Evolutionary conservation across 805 yeast genomes (phyloP).

Genomic region (Martiniozyma abietophila): DNA sequence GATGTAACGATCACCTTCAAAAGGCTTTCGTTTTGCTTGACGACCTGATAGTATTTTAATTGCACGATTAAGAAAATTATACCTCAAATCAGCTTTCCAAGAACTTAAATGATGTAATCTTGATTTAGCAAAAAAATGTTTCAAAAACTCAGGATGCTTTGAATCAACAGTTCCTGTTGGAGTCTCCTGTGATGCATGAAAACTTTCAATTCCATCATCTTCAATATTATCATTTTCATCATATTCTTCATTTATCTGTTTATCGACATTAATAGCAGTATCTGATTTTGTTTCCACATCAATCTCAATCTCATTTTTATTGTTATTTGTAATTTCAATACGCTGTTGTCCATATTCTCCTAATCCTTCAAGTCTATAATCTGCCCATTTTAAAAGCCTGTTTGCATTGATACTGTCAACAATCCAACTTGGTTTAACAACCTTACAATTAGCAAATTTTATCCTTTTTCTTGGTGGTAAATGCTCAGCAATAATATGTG

Average conservation of each 20-base stretch:
- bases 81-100: constrained; percentile 71
- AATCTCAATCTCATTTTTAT: background rate
- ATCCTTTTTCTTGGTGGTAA: constrained; percentile 67
- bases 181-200: constrained; percentile 8
- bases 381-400: constrained; percentile 57
- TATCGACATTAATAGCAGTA: background rate
- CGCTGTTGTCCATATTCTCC: constrained; percentile 45
- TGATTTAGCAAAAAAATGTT: constrained; percentile 67
- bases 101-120: constrained; percentile 81
- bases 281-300: constrained; percentile 7
- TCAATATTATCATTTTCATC: constrained; percentile 8
- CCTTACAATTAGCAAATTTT: constrained; percentile 59
- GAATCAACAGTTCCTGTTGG: constrained; percentile 37
- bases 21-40: background rate
- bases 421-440: constrained; percentile 80
- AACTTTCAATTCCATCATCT: constrained; percentile 7
- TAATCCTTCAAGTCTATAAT: constrained; percentile 36
- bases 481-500: constrained; percentile 76
- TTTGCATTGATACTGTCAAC: constrained; percentile 46
- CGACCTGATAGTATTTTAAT: constrained; percentile 18
- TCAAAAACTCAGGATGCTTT: constrained; percentile 65
- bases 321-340: constrained; percentile 19
- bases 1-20: constrained; percentile 26
- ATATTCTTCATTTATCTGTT: constrained; percentile 3
- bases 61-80: constrained; percentile 46